Conservation (phyloP, 2,329 filamentous ascomycete genomes). For the Pseudonectria foliicola region DNA sequence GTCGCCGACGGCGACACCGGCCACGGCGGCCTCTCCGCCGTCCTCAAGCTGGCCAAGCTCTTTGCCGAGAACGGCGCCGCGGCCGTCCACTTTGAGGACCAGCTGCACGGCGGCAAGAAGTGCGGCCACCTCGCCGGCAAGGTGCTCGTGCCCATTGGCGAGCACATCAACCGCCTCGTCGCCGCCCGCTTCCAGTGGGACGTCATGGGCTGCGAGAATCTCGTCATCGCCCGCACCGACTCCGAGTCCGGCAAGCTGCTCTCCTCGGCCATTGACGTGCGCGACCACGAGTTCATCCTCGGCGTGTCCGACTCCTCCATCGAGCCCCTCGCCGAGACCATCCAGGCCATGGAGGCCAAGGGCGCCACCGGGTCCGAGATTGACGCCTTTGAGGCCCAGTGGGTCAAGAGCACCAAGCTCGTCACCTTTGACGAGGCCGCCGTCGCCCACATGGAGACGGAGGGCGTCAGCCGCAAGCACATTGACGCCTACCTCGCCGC, state of each 20-base stretch:
- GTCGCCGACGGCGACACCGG: conserved; percentile 95
- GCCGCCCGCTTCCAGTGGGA: conserved; percentile 97
- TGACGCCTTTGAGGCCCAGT: conserved; percentile 75
- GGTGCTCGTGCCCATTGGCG: conserved; percentile 84
- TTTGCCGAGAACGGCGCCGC: conserved; percentile 97
- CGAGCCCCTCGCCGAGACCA: conserved; percentile 76
- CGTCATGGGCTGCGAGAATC: conserved; percentile 91
- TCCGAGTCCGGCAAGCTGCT: conserved; percentile 89
- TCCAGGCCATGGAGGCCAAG: conserved; percentile 80
- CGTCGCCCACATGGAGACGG: conserved; percentile 61
- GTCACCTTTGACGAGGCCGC: conserved; percentile 91
- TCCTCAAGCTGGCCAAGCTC: conserved; percentile 92
- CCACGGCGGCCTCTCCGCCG: conserved; percentile 85
- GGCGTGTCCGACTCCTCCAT: conserved; percentile 69
- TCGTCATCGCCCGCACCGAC: conserved; percentile 91
- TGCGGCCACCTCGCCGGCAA: conserved; percentile 96
- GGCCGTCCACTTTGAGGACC: conserved; percentile 95
- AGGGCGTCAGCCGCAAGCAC: conserved; percentile 55
- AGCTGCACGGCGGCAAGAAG: conserved; percentile 96
- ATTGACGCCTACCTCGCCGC: conserved; percentile 61
- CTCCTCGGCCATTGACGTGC: conserved; percentile 83
- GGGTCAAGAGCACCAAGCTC: conserved; percentile 80
- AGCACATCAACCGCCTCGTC: conserved; percentile 92
- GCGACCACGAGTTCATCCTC: conserved; percentile 95
- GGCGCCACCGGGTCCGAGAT: conserved; percentile 76